These are phyloP conservation scores for Glarea lozoyensis DNA, from an alignment of 495 filamentous ascomycete species.

Conservation along the genomic window DNA sequence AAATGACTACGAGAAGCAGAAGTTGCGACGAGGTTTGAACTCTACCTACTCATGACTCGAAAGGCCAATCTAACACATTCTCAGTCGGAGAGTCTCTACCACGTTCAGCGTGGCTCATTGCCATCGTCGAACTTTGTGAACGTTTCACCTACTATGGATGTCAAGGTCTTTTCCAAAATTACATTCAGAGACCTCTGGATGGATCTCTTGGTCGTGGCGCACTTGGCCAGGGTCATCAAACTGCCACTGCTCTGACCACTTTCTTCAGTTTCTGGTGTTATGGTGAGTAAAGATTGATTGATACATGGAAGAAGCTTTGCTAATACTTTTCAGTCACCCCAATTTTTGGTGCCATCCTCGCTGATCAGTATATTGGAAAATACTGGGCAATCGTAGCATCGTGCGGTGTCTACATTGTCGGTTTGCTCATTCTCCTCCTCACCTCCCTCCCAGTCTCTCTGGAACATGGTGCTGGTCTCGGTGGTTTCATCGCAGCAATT, in stretches of 20 bases:
- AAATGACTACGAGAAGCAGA: constrained; percentile 5
- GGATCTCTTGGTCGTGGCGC: constrained; percentile 6
- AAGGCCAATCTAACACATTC: neutral
- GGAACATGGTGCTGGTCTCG: constrained; percentile 34
- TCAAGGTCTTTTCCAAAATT: constrained; percentile 9
- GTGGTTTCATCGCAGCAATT: constrained; percentile 27
- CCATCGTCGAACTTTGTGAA: constrained; percentile 9
- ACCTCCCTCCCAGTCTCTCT: constrained; percentile 41
- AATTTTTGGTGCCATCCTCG: constrained; percentile 20
- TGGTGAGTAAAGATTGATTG: neutral
- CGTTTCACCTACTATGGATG: constrained; percentile 11
- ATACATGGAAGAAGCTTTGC: neutral
- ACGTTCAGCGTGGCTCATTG: constrained; percentile 8
- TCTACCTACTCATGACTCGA: neutral
- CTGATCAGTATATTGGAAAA: constrained; percentile 24
- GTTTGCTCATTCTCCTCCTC: constrained; percentile 38
- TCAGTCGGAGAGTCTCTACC: constrained; percentile 3
- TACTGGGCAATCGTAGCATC: constrained; percentile 25
- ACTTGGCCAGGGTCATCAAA: constrained; percentile 2
- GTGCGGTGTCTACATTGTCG: constrained; percentile 32
- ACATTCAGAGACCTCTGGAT: constrained; percentile 3
- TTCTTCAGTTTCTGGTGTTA: constrained; percentile 4
- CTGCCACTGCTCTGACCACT: constrained; percentile 2
- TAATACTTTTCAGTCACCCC: constrained; percentile 1
- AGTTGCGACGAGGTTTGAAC: constrained; percentile 3